A percentile compares a stretch with the other conserved stretches of the same genome.
Conservation (phyloP, 257 asterid species). For the Linderniella brevidens region DNA sequence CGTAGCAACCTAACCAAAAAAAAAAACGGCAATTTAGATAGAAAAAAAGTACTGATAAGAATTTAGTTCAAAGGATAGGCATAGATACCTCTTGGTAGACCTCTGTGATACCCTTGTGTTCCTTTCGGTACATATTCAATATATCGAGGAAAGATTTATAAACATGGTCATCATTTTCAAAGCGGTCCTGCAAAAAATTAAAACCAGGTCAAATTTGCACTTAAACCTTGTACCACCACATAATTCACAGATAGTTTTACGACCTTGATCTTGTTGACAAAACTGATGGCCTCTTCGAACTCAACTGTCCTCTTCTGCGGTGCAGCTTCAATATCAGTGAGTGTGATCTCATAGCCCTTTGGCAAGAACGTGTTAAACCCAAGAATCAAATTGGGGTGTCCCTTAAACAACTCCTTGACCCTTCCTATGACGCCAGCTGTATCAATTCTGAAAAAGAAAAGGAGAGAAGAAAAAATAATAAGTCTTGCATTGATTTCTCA, state of each 20-base stretch:
- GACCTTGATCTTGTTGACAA: conserved; percentile 4
- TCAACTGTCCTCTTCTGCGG: not conserved
- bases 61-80: conserved; percentile 3
- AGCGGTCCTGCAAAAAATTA: conserved; percentile 49
- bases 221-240: too few species aligned
- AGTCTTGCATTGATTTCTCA: conserved; percentile 7
- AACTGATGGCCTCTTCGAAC: conserved; percentile 6
- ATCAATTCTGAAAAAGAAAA: conserved; percentile 1
- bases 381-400: not conserved
- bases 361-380: conserved; percentile 4
- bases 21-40: conserved; percentile 5
- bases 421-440: conserved; percentile 1
- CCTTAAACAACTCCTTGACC: conserved; percentile 3
- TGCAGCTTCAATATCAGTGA: not conserved
- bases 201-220: too few species aligned
- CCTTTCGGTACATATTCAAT: conserved; percentile 48
- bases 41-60: not conserved
- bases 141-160: conserved; percentile 93
- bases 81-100: conserved; percentile 96
- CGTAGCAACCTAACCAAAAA: conserved; percentile 28
- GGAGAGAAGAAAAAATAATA: conserved; percentile 1
- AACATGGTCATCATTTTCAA: conserved; percentile 78
- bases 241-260: not conserved
- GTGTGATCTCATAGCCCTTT: conserved; percentile 1
- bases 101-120: conserved; percentile 83